Conservation (phyloP, 192 early-diverging fungal species). For the Paraglomus brasilianum region DNA sequence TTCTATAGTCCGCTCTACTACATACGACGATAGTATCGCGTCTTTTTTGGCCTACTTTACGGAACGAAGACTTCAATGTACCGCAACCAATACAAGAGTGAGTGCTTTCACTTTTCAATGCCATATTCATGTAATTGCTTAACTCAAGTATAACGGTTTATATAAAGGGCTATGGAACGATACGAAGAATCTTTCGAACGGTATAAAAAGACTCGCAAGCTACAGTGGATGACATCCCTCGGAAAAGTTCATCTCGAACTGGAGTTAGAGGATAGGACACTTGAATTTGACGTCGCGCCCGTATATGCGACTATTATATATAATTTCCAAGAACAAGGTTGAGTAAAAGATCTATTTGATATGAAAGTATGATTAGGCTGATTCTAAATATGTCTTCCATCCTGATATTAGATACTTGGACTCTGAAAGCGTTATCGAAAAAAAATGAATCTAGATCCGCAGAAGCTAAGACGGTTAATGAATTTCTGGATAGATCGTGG, state of each 20-base stretch:
- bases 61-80: slow-evolving; percentile 37
- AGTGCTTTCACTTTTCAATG: slow-evolving; percentile 3
- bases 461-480: slow-evolving; percentile 3
- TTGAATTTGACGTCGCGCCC: slow-evolving; percentile 51
- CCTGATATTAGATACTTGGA: slow-evolving; percentile 19
- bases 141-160: neutral
- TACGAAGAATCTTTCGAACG: slow-evolving; percentile 49
- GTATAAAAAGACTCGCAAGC: slow-evolving; percentile 58
- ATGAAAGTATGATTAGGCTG: no score
- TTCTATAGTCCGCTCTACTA: slow-evolving; percentile 39
- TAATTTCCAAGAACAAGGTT: slow-evolving; percentile 41
- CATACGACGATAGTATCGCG: slow-evolving; percentile 55
- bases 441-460: slow-evolving; percentile 21
- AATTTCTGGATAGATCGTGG: slow-evolving; percentile 26
- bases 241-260: slow-evolving; percentile 57
- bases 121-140: neutral
- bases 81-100: slow-evolving; percentile 46
- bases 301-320: slow-evolving; percentile 54
- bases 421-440: neutral
- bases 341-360: neutral
- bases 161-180: slow-evolving; percentile 37
- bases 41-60: slow-evolving; percentile 61
- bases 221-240: slow-evolving; percentile 52
- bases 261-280: slow-evolving; percentile 49
- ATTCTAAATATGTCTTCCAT: neutral